Conservation (phyloP, 2,329 filamentous ascomycete species). For the Trichoderma lentiforme region DNA sequence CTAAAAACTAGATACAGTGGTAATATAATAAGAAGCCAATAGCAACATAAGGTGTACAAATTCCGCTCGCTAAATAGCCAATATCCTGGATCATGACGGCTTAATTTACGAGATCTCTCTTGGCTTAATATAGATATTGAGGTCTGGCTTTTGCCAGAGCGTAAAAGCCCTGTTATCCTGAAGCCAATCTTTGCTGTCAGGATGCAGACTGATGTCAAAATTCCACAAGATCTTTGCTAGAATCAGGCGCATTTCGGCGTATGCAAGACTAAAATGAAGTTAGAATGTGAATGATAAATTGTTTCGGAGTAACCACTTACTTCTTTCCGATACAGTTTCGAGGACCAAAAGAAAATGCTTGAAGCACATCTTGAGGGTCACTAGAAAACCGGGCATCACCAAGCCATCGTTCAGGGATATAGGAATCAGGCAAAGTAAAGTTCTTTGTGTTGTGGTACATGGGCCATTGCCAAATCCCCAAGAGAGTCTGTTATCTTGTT, state of each 20-base stretch:
- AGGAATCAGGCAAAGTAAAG: constrained; percentile 33
- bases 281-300: not conserved
- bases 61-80: not conserved
- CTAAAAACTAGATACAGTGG: not conserved
- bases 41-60: not conserved
- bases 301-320: constrained; percentile 22
- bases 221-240: constrained; percentile 27
- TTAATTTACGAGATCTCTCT: not conserved
- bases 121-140: constrained; percentile 8
- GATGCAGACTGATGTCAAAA: constrained; percentile 29
- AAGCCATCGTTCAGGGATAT: constrained; percentile 39
- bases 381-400: constrained; percentile 22
- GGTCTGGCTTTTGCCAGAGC: constrained; percentile 14
- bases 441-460: constrained; percentile 32
- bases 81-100: not conserved
- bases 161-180: not conserved
- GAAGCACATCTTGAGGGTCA: constrained; percentile 26
- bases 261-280: constrained; percentile 26
- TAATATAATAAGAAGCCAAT: not conserved
- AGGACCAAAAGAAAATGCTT: constrained; percentile 31
- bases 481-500: constrained; percentile 19
- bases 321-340: constrained; percentile 33
- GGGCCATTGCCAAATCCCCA: constrained; percentile 37
- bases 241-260: constrained; percentile 32
- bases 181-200: constrained; percentile 12